Percentiles rank a stretch among this genome's conserved stretches.
phyloP scores from a whole-genome alignment of 257 asterid species.

The Solanum paucissectum region DNA sequence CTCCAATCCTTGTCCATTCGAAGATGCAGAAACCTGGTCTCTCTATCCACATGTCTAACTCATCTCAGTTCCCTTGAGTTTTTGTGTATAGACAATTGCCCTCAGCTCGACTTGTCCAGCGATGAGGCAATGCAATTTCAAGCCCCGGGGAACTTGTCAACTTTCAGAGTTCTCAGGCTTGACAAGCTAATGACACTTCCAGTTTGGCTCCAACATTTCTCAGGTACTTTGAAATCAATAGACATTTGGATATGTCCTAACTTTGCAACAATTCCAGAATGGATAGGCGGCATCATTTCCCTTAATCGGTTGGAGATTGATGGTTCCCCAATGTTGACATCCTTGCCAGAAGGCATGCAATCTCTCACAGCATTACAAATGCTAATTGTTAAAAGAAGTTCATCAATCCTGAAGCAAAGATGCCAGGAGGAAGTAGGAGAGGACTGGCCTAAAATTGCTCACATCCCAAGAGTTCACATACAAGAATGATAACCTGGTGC shows the following conservation, averaged over 20 bases:
- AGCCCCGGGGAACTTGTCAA: background rate
- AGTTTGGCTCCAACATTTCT: background rate
- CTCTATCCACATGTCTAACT: background rate
- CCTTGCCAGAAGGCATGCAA: background rate
- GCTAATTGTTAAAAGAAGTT: background rate
- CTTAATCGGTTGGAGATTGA: background rate
- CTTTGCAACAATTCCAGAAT: background rate
- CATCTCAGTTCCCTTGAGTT: background rate
- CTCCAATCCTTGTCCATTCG: background rate
- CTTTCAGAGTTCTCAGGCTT: background rate
- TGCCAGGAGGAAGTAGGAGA: background rate
- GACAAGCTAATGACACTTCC: background rate
- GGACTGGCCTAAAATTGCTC: background rate
- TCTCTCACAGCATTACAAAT: background rate
- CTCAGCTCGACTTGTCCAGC: background rate
- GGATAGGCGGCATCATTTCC: background rate
- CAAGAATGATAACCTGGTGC: background rate
- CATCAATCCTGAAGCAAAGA: background rate
- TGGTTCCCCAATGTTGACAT: background rate
- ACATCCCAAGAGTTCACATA: background rate
- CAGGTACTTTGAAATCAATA: background rate
- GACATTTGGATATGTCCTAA: background rate
- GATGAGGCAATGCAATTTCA: background rate
- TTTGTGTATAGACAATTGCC: background rate
- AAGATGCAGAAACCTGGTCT: background rate